Base-by-base conservation (phyloP, 306 rosid species). In the Prinsepia uniflora region DNA sequence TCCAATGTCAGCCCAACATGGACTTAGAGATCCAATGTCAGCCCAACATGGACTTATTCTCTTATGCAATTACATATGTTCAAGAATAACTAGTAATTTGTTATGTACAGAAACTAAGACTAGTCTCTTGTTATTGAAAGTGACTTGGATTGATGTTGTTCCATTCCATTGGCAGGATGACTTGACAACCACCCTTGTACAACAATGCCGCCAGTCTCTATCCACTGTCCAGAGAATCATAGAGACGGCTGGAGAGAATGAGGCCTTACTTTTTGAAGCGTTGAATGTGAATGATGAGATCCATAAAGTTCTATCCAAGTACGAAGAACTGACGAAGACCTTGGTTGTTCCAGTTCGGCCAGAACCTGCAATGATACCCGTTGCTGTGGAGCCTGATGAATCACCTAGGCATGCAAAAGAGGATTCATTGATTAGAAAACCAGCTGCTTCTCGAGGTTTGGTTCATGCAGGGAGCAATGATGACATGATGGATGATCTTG, bases 401-500 rank as follows among this genome's bases (percentile, higher is more conserved):
- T 89, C 97, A 8, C 96, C 96, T 18, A 83, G 77, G 12, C 81
- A 73, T 48, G 36, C 72, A 56, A 86, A 81, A 72, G 96, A 85
- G 70, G 96, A 95, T 41, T 71, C 96, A 62, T 73, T 95, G 82
- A 65, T 91, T 68, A 83, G 97, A 81, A 91, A 89, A 66, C 89
- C 96, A 0, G 81, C 96, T 36, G 83, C 81, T 62, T 87, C 96
- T 30, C 87, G 89, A 67, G 82, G 72, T 8, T 80, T 66, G 2
- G 76, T 77, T 24, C 90, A 81, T 0, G 90, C 92, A 45, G 99
- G 96, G 58, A 83, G 72, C 82, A 82, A 81, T 0, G 99, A 91
- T 18, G 99, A 95, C 22, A 91, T 95, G 99, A 86, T 95, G 91
- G 99, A 95, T 76, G 97, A 95, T 86, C 96, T 95, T 2, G 99